Conservation (phyloP, 257 asterid species). For the Asclepias syriaca region DNA sequence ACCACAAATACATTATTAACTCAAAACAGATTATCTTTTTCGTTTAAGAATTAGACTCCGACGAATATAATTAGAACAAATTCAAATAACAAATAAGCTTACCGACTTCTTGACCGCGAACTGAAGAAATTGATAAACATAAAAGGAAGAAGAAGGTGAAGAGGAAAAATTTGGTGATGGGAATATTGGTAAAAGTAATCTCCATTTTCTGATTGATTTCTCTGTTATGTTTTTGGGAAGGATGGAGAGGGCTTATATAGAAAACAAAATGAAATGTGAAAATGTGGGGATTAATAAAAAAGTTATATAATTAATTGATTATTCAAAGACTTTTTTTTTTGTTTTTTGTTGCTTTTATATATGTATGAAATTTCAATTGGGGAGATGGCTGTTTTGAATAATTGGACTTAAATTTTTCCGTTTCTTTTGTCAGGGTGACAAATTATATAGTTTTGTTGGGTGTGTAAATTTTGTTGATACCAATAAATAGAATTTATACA, state of each 20-base stretch:
- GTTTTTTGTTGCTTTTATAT: too few species aligned
- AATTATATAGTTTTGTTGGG: too few species aligned
- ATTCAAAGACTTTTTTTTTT: not conserved
- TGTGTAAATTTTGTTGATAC: not conserved
- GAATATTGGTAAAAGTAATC: not conserved
- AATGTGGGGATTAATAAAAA: not conserved
- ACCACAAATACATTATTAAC: not conserved
- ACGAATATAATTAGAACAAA: too few species aligned
- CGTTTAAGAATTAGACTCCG: too few species aligned
- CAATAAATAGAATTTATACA: too few species aligned
- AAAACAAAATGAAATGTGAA: not conserved
- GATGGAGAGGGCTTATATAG: slow-evolving; percentile 7
- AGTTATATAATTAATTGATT: not conserved
- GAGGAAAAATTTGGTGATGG: slow-evolving; percentile 8
- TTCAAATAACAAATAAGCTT: not conserved
- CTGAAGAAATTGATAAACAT: slow-evolving; percentile 11
- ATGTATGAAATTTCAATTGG: not conserved
- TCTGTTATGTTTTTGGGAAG: not conserved
- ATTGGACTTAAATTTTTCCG: too few species aligned
- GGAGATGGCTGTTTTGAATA: not conserved
- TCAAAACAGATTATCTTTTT: too few species aligned
- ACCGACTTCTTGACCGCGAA: slow-evolving; percentile 56
- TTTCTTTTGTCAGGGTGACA: too few species aligned
- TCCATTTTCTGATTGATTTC: slow-evolving; percentile 9
- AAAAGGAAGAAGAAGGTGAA: slow-evolving; percentile 23